phyloP scores from a whole-genome alignment of 2,329 filamentous ascomycete genomes.

The Aspergillus amoenus region DNA sequence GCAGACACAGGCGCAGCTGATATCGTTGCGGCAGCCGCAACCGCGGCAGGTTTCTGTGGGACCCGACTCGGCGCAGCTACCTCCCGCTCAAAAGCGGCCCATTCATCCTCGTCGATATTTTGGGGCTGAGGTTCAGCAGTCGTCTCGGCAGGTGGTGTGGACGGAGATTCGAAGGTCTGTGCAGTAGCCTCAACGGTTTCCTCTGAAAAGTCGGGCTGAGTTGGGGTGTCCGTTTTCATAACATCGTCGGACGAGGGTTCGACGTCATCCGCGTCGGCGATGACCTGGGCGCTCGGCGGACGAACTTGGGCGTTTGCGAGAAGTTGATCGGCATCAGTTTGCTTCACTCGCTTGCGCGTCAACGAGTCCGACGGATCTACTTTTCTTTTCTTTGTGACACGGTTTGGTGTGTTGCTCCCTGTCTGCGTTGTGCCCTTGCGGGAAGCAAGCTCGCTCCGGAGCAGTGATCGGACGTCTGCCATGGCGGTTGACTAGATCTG shows the following conservation, averaged over 20 bases:
- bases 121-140: conserved; percentile 13
- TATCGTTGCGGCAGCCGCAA: conserved; percentile 57
- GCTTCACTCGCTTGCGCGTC: conserved; percentile 46
- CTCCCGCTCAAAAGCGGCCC: conserved; percentile 84
- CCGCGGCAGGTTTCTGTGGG: conserved; percentile 30
- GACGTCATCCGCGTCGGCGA: conserved; percentile 27
- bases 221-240: conserved; percentile 23
- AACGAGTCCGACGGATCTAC: conserved; percentile 43
- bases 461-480: conserved; percentile 76
- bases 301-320: conserved; percentile 27
- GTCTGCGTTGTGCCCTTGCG: conserved; percentile 66
- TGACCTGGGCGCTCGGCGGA: conserved; percentile 22
- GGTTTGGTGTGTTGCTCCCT: conserved; percentile 31
- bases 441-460: conserved; percentile 73
- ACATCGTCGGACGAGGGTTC: conserved; percentile 27
- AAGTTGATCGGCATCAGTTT: conserved; percentile 35
- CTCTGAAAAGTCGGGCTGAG: conserved; percentile 14
- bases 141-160: conserved; percentile 9
- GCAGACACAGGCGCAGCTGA: conserved; percentile 67
- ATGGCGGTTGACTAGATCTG: conserved; percentile 44
- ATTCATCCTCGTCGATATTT: conserved; percentile 71
- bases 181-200: conserved; percentile 8
- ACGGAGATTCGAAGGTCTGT: conserved; percentile 8
- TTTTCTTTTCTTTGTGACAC: conserved; percentile 56
- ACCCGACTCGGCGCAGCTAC: conserved; percentile 55